Evolutionary conservation across 768 basidiomycete genomes (phyloP).

Genomic region (Mycena galericulata): DNA sequence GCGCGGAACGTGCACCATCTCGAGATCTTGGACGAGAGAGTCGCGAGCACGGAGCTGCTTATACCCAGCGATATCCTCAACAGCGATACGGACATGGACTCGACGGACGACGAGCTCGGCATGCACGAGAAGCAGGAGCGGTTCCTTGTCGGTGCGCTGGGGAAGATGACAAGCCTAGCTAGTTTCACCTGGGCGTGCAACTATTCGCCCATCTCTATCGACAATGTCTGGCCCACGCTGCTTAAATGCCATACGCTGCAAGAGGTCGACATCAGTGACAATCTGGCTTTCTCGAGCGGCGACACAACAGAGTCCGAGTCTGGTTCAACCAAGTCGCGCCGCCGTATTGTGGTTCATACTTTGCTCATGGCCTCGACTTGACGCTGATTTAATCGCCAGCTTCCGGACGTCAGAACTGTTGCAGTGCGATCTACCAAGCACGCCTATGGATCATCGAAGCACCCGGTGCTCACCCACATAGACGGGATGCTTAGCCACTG

Average conservation of each 20-base stretch:
- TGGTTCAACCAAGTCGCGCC: conserved; percentile 28
- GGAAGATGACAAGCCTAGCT: conserved; percentile 62
- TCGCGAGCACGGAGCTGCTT: conserved; percentile 42
- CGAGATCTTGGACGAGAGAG: conserved; percentile 71
- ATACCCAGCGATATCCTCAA: conserved; percentile 57
- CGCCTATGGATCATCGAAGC: conserved; percentile 65
- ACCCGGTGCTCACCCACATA: conserved; percentile 64
- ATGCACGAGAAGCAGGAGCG: conserved; percentile 72
- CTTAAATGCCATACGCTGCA: conserved; percentile 57
- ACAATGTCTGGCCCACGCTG: conserved; percentile 66
- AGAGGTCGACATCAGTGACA: conserved; percentile 65
- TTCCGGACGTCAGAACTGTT: conserved; percentile 57
- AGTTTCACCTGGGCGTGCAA: conserved; percentile 73
- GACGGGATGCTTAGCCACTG: conserved; percentile 65
- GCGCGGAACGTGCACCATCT: conserved; percentile 71
- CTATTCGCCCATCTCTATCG: conserved; percentile 70
- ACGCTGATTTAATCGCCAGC: conserved; percentile 44
- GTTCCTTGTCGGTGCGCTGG: conserved; percentile 62
- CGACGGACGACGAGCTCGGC: conserved; percentile 68
- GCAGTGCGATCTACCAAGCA: conserved; percentile 65
- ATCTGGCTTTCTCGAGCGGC: conserved; percentile 57
- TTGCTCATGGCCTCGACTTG: conserved; percentile 4
- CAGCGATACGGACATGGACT: conserved; percentile 70
- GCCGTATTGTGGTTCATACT: conserved; percentile 38
- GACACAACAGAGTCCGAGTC: conserved; percentile 17